Conservation (phyloP, 768 basidiomycete genomes). For the Tubosaeta sp. region DNA sequence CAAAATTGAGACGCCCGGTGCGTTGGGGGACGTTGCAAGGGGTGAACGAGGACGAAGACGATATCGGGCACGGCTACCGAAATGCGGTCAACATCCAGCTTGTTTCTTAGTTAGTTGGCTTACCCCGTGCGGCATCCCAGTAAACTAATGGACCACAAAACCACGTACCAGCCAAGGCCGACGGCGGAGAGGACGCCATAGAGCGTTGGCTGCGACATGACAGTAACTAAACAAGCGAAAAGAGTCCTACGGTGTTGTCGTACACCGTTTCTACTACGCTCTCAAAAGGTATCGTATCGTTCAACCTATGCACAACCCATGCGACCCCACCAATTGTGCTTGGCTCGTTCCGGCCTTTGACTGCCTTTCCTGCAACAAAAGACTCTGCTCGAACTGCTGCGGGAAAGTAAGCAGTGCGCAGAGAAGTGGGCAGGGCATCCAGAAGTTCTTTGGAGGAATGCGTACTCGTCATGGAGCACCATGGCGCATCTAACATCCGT, state of each 20-base stretch:
- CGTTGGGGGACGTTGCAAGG: constrained; percentile 45
- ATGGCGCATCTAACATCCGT: constrained; percentile 53
- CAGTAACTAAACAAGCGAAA: constrained; percentile 32
- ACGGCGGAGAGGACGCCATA: constrained; percentile 29
- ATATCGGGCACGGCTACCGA: constrained; percentile 69
- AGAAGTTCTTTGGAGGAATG: constrained; percentile 57
- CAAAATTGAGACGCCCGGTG: constrained; percentile 90
- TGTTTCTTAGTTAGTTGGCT: constrained; percentile 22
- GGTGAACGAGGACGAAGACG: constrained; percentile 62
- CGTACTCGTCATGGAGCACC: constrained; percentile 66
- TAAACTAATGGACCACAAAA: constrained; percentile 61
- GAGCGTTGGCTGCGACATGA: constrained; percentile 15
- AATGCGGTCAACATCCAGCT: constrained; percentile 1
- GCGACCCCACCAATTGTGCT: constrained; percentile 62
- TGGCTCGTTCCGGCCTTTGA: constrained; percentile 81
- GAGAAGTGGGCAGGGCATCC: constrained; percentile 40
- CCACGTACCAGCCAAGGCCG: constrained; percentile 56
- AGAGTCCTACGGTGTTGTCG: constrained; percentile 60
- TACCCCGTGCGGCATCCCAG: constrained; percentile 71
- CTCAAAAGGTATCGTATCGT: constrained; percentile 47
- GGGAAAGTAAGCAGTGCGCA: constrained; percentile 51
- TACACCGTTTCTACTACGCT: constrained; percentile 54
- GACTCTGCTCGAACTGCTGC: constrained; percentile 50
- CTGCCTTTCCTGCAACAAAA: constrained; percentile 53
- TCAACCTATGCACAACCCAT: constrained; percentile 57